These are phyloP conservation scores for Saprolegnia diclina DNA, from an alignment of 352 stramenopile genomes.

Conservation along the genomic window DNA sequence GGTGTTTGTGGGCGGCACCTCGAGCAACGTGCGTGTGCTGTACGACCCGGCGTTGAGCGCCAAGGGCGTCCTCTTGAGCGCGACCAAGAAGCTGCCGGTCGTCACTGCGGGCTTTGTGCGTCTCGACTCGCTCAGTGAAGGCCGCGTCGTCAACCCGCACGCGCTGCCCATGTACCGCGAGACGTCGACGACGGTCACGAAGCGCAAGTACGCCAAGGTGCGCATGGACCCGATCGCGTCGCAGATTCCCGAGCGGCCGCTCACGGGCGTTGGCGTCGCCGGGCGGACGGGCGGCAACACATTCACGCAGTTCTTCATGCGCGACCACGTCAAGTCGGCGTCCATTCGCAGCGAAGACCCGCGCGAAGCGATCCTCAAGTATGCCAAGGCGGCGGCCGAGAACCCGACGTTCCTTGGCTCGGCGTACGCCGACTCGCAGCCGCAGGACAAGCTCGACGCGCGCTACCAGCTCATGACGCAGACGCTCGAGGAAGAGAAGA, in stretches of 20 bases:
- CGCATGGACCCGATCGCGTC: slow-evolving; percentile 65
- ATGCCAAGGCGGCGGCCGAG: slow-evolving; percentile 63
- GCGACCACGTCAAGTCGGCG: slow-evolving; percentile 67
- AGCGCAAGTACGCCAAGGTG: slow-evolving; percentile 67
- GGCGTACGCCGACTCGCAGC: slow-evolving; percentile 50
- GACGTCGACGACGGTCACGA: slow-evolving; percentile 38
- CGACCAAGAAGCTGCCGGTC: slow-evolving; percentile 68
- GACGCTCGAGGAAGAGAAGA: slow-evolving; percentile 74
- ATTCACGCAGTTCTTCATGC: slow-evolving; percentile 88
- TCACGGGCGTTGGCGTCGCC: slow-evolving; percentile 68
- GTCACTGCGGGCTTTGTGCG: slow-evolving; percentile 50
- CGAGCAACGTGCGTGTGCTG: slow-evolving; percentile 51
- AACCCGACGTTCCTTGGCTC: slow-evolving; percentile 63
- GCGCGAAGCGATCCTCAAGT: slow-evolving; percentile 80
- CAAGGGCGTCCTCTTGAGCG: slow-evolving; percentile 73
- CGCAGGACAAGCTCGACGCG: slow-evolving; percentile 53
- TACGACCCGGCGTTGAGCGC: slow-evolving; percentile 66
- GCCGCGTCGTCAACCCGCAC: slow-evolving; percentile 70
- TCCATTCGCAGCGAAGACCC: slow-evolving; percentile 83
- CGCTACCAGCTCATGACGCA: slow-evolving; percentile 66
- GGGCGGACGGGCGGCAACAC: slow-evolving; percentile 72
- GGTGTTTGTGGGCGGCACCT: slow-evolving; percentile 69
- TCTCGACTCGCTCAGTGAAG: slow-evolving; percentile 48
- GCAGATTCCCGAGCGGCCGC: slow-evolving; percentile 65
- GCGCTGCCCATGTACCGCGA: slow-evolving; percentile 79